Base-by-base conservation (phyloP, 257 asterid species). In the Solanum medicagineum region DNA sequence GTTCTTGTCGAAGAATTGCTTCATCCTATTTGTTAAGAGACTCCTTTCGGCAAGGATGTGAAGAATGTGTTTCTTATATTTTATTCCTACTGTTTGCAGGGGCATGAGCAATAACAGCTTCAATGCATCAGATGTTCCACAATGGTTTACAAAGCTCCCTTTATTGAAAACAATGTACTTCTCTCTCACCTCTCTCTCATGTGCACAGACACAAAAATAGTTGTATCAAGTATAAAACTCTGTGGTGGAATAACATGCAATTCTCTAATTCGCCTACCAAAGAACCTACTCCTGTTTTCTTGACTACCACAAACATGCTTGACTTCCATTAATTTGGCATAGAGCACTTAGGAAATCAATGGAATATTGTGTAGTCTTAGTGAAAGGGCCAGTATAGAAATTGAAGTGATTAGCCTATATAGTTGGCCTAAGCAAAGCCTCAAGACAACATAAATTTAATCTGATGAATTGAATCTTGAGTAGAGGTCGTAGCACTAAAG, bases 91-190 rank as follows among this genome's bases (percentile, higher is more conserved):
- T 24, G 84, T 84, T 86, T 88, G 83, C 97, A 95, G 99, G 98
- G 97, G 93, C 85, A 87, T 93, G 95, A 94, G 99, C 92, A 95
- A 94, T 75, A 95, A 93, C 83, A 94, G 91, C 91, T 95, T 95
- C 75, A 77, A 81, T 54, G 90, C 91, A 83, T 92, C 97, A 53
- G 83, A 71, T 77, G 85, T 92, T 87, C 99, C 98, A 36, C 84
- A 24, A 15, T 92, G 95, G 94, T 86, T 93, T 89, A 85, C 90
- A 62, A 88, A 88, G 82, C 92, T 95, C 87, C 90, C 84, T 79
- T 90, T 94, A 79, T 92, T 95, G 94, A 94, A 93, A 83, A 95
- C 98, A 87, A 62, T 95, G 98, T 95, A 85, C 74, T 47, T 63
- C 86, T 86, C 87, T 88, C 84, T 84, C 89, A 26, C 26, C 60